Conservation (phyloP, 257 asterid genomes). For the Dorcoceras hygrometricum region DNA sequence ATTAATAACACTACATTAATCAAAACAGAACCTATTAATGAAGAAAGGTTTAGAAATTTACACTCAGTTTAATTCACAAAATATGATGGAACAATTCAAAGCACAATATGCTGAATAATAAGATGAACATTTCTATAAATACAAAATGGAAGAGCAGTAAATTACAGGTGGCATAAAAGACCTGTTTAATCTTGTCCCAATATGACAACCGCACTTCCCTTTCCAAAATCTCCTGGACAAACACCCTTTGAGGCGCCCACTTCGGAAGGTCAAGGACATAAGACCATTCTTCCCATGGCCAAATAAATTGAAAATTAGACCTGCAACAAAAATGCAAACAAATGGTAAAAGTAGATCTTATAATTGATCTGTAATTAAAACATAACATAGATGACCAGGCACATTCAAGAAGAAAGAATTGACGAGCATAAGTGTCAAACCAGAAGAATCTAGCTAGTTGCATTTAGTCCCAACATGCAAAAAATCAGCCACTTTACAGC, state of each 20-base stretch:
- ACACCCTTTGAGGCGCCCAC: conserved; percentile 98
- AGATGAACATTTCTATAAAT: not conserved
- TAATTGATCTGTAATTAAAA: not conserved
- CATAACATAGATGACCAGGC: conserved; percentile 13
- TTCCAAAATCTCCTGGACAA: conserved; percentile 96
- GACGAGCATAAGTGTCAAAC: conserved; percentile 4
- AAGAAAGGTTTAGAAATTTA: conserved; percentile 14
- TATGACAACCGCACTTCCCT: conserved; percentile 96
- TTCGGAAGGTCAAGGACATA: conserved; percentile 89
- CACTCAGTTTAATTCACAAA: conserved; percentile 8
- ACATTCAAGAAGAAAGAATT: not conserved
- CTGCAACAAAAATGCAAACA: conserved; percentile 38
- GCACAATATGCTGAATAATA: not conserved
- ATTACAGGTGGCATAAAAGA: conserved; percentile 21
- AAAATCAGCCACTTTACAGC: too few relatives aligned
- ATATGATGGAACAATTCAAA: not conserved
- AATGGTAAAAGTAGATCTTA: conserved; percentile 6
- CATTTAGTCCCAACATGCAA: not conserved
- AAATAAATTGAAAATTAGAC: conserved; percentile 94
- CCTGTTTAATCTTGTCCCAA: conserved; percentile 98
- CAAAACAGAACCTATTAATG: not conserved
- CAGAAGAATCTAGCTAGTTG: conserved; percentile 1
- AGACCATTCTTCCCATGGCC: conserved; percentile 99
- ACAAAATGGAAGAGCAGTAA: conserved; percentile 1
- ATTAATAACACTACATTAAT: conserved; percentile 14